Evolutionary conservation across 1,284 basidiomycete genomes (phyloP).

Genomic region (Heterobasidion annosum): DNA sequence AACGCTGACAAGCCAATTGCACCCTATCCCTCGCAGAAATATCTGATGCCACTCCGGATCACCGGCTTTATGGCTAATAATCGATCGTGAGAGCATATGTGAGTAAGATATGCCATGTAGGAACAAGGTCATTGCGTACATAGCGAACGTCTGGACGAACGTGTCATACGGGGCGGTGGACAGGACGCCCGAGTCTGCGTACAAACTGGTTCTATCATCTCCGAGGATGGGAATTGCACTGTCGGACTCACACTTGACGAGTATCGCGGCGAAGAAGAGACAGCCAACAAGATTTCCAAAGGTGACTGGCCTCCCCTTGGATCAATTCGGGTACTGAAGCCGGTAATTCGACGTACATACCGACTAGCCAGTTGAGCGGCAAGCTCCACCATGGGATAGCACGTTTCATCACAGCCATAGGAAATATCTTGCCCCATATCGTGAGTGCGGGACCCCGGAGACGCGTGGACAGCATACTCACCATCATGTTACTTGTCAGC

Average conservation of each 20-base stretch:
- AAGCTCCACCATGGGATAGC: slow-evolving; percentile 63
- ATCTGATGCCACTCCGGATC: slow-evolving; percentile 68
- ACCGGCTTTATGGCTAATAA: slow-evolving; percentile 45
- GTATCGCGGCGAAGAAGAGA: slow-evolving; percentile 60
- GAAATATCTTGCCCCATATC: slow-evolving; percentile 38
- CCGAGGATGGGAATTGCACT: slow-evolving; percentile 2
- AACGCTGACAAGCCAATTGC: slow-evolving; percentile 74
- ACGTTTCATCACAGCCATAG: slow-evolving; percentile 55
- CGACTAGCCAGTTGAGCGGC: slow-evolving; percentile 59
- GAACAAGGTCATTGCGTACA: slow-evolving; percentile 29
- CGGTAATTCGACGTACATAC: slow-evolving; percentile 25
- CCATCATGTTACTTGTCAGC: slow-evolving; percentile 72
- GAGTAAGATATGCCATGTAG: not conserved
- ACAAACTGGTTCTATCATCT: not conserved
- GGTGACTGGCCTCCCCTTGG: slow-evolving; percentile 32
- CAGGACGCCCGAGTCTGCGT: slow-evolving; percentile 45
- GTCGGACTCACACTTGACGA: slow-evolving; percentile 46
- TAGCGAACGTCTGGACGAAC: slow-evolving; percentile 41
- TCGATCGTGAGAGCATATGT: not conserved
- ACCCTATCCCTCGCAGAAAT: slow-evolving; percentile 68
- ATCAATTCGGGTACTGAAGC: not conserved
- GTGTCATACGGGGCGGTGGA: slow-evolving; percentile 47
- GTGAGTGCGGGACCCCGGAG: not conserved
- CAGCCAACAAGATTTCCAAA: slow-evolving; percentile 68
- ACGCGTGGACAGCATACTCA: slow-evolving; percentile 17